A percentile compares a stretch with the other conserved stretches of the same genome.
phyloP scores from a whole-genome alignment of 1,139 yeast genomes.

The Scheffersomyces lignicola region DNA sequence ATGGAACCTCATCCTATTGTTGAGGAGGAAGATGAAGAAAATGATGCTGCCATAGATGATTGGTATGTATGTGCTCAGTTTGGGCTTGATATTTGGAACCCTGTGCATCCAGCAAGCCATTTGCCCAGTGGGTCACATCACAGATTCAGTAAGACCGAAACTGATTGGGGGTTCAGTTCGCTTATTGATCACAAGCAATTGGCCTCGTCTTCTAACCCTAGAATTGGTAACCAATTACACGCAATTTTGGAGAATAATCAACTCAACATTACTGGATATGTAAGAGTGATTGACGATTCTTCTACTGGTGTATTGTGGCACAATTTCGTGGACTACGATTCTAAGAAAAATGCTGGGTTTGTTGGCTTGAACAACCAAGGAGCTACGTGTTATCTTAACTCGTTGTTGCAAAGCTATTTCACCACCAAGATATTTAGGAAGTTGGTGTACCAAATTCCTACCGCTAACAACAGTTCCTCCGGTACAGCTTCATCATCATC shows the following conservation, averaged over 20 bases:
- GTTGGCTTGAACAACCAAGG: constrained; percentile 96
- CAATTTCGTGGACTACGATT: constrained; percentile 79
- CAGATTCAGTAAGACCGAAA: constrained; percentile 70
- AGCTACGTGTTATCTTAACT: constrained; percentile 94
- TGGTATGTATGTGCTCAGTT: constrained; percentile 95
- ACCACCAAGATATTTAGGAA: constrained; percentile 82
- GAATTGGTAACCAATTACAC: constrained; percentile 13
- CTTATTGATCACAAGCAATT: constrained; percentile 63
- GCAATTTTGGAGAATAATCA: constrained; percentile 54
- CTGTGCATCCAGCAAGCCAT: constrained; percentile 61
- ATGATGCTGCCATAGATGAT: constrained; percentile 22
- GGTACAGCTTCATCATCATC: background rate
- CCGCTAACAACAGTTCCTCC: constrained; percentile 39
- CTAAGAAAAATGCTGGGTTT: constrained; percentile 82
- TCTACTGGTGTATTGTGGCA: constrained; percentile 95
- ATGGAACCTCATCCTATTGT: constrained; percentile 57
- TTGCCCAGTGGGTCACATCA: constrained; percentile 73
- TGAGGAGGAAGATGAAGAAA: constrained; percentile 23
- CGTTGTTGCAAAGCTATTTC: constrained; percentile 84
- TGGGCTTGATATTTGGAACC: constrained; percentile 83
- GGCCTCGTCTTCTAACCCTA: constrained; percentile 14
- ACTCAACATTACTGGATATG: constrained; percentile 73
- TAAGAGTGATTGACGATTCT: constrained; percentile 78
- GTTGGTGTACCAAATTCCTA: constrained; percentile 87
- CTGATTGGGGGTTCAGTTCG: constrained; percentile 95